These are phyloP conservation scores for Leccinum insolens DNA, from an alignment of 1,284 basidiomycete species.

Conservation along the genomic window DNA sequence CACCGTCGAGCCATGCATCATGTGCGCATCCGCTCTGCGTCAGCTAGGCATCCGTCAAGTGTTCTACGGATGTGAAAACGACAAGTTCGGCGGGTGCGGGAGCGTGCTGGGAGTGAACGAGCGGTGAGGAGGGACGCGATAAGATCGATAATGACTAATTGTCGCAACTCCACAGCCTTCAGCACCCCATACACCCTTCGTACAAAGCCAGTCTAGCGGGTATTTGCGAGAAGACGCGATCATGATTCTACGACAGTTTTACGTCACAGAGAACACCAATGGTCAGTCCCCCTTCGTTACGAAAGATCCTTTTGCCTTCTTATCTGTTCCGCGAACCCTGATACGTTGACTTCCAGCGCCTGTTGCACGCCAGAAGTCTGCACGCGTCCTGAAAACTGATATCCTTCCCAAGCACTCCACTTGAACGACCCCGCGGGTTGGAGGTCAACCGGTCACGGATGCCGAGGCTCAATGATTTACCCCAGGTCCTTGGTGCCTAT, in stretches of 20 bases:
- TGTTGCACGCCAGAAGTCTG: constrained; percentile 72
- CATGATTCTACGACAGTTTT: constrained; percentile 92
- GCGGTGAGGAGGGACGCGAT: constrained; percentile 50
- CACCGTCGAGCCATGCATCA: constrained; percentile 99
- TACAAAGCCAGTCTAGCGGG: constrained; percentile 80
- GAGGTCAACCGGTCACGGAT: background rate
- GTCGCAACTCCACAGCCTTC: constrained; percentile 43
- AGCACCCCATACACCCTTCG: constrained; percentile 71
- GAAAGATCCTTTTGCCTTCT: background rate
- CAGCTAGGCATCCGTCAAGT: constrained; percentile 93
- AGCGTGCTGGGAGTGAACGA: constrained; percentile 90
- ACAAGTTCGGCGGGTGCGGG: constrained; percentile 96
- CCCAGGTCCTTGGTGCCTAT: background rate
- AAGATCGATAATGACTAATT: constrained; percentile 14
- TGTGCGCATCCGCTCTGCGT: constrained; percentile 95
- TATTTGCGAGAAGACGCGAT: constrained; percentile 93
- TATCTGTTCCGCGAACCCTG: constrained; percentile 13
- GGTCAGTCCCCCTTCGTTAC: constrained; percentile 52
- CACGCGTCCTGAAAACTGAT: constrained; percentile 74
- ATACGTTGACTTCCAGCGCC: constrained; percentile 57
- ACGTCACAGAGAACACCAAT: constrained; percentile 93
- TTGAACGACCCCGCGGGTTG: constrained; percentile 8
- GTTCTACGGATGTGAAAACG: constrained; percentile 94
- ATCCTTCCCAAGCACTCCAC: constrained; percentile 39
- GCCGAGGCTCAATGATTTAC: background rate